Evolutionary conservation across 2,329 filamentous ascomycete genomes (phyloP).

Genomic region (Lachnellula subtilissima): DNA sequence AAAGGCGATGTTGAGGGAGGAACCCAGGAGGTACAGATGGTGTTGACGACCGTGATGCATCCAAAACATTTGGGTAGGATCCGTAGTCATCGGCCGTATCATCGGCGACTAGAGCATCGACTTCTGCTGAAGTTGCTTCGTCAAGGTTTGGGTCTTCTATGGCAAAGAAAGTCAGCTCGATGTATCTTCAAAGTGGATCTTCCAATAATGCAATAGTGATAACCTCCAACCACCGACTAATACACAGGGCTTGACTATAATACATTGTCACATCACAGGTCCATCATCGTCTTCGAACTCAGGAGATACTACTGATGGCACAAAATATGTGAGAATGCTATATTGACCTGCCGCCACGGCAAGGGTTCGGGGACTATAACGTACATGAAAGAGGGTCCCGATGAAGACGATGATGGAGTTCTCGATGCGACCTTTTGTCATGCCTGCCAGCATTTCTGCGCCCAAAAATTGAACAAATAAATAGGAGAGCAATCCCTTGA

Average conservation of each 20-base stretch:
- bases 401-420: constrained; percentile 69
- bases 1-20: constrained; percentile 34
- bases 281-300: constrained; percentile 57
- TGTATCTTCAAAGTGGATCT: background rate
- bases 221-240: constrained; percentile 37
- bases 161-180: constrained; percentile 23
- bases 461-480: constrained; percentile 22
- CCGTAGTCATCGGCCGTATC: constrained; percentile 22
- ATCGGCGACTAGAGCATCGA: constrained; percentile 66
- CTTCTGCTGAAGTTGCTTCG: constrained; percentile 52
- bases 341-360: constrained; percentile 44
- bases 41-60: constrained; percentile 29
- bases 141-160: constrained; percentile 63
- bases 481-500: constrained; percentile 26
- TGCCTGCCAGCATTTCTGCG: constrained; percentile 21
- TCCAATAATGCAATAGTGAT: constrained; percentile 16
- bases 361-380: constrained; percentile 50
- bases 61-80: constrained; percentile 13
- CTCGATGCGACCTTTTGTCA: constrained; percentile 39
- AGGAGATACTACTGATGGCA: constrained; percentile 34
- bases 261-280: constrained; percentile 46
- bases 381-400: constrained; percentile 53
- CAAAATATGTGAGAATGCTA: constrained; percentile 41
- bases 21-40: constrained; percentile 45
- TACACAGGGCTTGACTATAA: constrained; percentile 17